Evolutionary conservation across 2,329 filamentous ascomycete genomes (phyloP).

Genomic region (Acephala macrosclerotiorum): DNA sequence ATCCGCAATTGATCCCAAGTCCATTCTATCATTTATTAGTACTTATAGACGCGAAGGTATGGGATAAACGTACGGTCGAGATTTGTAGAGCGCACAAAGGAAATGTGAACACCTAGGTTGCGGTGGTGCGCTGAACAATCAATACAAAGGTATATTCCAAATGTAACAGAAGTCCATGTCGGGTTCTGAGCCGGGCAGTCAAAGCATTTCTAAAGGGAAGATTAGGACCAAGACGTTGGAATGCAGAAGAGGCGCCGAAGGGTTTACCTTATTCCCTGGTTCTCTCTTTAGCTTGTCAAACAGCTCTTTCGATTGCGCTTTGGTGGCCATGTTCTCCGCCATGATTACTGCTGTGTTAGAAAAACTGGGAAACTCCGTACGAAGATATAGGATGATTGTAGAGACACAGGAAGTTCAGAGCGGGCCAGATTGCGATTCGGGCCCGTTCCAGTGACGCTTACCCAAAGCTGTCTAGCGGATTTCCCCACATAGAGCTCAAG

Average conservation of each 20-base stretch:
- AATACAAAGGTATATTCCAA: constrained; percentile 97
- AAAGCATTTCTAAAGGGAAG: constrained; percentile 80
- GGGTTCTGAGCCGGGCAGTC: constrained; percentile 98
- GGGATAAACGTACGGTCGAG: constrained; percentile 81
- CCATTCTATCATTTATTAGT: constrained; percentile 69
- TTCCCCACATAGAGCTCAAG: constrained; percentile 28
- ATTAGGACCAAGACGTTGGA: neutral
- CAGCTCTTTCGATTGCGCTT: constrained; percentile 94
- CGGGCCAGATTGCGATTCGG: constrained; percentile 42
- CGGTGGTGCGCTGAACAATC: constrained; percentile 98
- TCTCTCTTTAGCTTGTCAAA: constrained; percentile 98
- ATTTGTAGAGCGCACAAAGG: constrained; percentile 97
- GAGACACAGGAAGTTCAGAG: too few relatives aligned
- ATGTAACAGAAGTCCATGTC: constrained; percentile 96
- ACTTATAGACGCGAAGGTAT: constrained; percentile 17
- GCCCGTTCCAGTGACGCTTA: constrained; percentile 5
- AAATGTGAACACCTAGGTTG: constrained; percentile 98
- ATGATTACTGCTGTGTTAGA: constrained; percentile 51
- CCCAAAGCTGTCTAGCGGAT: constrained; percentile 16
- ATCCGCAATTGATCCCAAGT: constrained; percentile 98
- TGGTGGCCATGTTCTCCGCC: constrained; percentile 73
- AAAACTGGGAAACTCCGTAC: neutral
- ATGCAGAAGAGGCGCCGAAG: neutral
- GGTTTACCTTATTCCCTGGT: constrained; percentile 90
- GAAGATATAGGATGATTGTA: too few relatives aligned